phyloP scores from a whole-genome alignment of 2,329 filamentous ascomycete species.

The Aulographum hederae region DNA sequence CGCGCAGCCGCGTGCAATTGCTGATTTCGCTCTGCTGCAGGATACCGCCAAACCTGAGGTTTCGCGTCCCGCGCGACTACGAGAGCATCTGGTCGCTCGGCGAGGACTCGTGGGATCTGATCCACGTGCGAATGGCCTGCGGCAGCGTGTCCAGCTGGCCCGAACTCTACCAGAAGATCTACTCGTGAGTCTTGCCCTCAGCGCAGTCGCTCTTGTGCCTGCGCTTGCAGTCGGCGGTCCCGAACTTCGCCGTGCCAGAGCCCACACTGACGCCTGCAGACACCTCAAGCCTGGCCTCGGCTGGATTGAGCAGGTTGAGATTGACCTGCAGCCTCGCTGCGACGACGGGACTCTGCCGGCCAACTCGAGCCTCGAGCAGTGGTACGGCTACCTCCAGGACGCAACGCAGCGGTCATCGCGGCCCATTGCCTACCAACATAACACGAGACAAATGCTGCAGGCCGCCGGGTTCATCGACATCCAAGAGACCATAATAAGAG shows the following conservation, averaged over 20 bases:
- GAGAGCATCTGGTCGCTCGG: slow-evolving; percentile 56
- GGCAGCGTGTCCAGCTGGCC: slow-evolving; percentile 66
- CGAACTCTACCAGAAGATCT: slow-evolving; percentile 52
- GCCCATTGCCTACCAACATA: slow-evolving; percentile 46
- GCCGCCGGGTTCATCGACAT: slow-evolving; percentile 66
- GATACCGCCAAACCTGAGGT: slow-evolving; percentile 51
- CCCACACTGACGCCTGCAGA: slow-evolving; percentile 25
- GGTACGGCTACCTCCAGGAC: slow-evolving; percentile 50
- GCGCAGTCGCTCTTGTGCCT: slow-evolving; percentile 3
- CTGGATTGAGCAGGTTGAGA: slow-evolving; percentile 72
- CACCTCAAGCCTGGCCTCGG: slow-evolving; percentile 62
- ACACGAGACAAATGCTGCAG: slow-evolving; percentile 42
- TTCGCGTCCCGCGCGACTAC: slow-evolving; percentile 53
- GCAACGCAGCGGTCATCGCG: slow-evolving; percentile 48
- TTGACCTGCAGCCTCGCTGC: slow-evolving; percentile 62
- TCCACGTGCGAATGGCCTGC: slow-evolving; percentile 63
- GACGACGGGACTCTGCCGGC: slow-evolving; percentile 44
- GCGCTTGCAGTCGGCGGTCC: not conserved
- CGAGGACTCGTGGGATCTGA: slow-evolving; percentile 58
- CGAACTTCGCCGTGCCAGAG: not conserved
- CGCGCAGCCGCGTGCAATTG: not conserved
- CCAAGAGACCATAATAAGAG: slow-evolving; percentile 45
- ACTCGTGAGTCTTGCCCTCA: slow-evolving; percentile 36
- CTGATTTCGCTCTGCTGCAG: slow-evolving; percentile 28
- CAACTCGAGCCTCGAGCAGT: slow-evolving; percentile 42